These are phyloP conservation scores for Candida caryicola DNA, from an alignment of 805 yeast species.

Conservation along the genomic window DNA sequence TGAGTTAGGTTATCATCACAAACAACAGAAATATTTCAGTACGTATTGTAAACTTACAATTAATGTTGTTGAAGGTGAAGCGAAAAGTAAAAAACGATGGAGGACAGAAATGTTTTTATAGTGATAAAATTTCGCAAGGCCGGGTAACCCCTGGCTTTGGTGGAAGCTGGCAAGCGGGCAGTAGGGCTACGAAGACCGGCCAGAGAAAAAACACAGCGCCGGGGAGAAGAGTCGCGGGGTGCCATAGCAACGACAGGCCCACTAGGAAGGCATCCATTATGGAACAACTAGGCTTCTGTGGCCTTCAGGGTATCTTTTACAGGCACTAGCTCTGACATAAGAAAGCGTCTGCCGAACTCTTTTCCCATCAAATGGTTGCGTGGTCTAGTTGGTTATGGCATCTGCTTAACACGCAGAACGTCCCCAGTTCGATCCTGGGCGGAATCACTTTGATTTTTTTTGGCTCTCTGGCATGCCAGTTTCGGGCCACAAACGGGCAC, in stretches of 20 bases:
- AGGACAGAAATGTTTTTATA: background rate
- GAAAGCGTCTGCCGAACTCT: no score
- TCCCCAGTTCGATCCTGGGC: conserved; percentile 99
- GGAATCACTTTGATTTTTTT: conserved; percentile 85
- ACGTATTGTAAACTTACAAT: conserved; percentile 7
- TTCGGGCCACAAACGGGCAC: no score
- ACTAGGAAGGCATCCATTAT: background rate
- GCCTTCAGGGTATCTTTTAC: no score
- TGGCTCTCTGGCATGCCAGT: no score
- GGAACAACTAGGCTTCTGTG: background rate
- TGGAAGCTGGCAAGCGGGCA: background rate
- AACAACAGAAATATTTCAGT: conserved; percentile 13
- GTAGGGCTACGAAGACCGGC: background rate
- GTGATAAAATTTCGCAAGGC: background rate
- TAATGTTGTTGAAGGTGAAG: background rate
- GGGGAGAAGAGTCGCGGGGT: background rate
- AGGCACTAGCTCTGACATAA: no score
- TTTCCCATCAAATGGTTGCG: conserved; percentile 66
- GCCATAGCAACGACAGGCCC: background rate
- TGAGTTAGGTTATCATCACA: conserved; percentile 55
- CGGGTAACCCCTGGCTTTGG: conserved; percentile 3
- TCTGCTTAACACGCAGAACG: conserved; percentile 99
- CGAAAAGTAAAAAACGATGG: no score
- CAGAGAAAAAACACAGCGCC: background rate
- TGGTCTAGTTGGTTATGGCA: conserved; percentile 99